phyloP scores from a whole-genome alignment of 352 stramenopile species.

The Pythium phragmitis region DNA sequence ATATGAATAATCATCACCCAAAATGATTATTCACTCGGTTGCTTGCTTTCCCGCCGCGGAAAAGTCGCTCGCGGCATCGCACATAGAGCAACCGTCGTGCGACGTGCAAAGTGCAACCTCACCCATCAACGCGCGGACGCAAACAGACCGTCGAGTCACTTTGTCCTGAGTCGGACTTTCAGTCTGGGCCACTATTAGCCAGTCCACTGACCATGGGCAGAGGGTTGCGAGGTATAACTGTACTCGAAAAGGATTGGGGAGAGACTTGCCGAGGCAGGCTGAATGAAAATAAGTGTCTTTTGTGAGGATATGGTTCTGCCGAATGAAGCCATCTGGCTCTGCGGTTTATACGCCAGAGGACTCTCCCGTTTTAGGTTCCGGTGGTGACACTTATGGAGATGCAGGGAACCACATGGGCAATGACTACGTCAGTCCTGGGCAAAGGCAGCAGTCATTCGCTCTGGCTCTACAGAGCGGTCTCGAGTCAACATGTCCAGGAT shows the following conservation, averaged over 20 bases:
- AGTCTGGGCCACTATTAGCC: no score
- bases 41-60: no score
- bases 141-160: background rate
- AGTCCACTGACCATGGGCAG: no score
- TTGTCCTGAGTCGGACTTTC: background rate
- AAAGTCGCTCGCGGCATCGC: no score
- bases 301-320: conserved; percentile 11
- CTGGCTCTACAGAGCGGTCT: conserved; percentile 18
- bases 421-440: background rate
- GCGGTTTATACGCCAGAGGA: background rate
- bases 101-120: background rate
- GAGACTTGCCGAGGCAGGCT: background rate
- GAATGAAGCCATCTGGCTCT: conserved; percentile 21
- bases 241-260: background rate
- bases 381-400: conserved; percentile 10
- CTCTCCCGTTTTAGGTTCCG: background rate
- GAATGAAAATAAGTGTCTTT: conserved; percentile 6
- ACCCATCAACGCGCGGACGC: conserved; percentile 1
- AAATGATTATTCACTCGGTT: no score
- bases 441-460: conserved; percentile 3
- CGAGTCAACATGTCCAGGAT: conserved; percentile 3
- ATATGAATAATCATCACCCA: no score
- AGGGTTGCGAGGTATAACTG: no score
- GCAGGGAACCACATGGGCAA: conserved; percentile 17
- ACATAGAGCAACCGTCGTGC: no score